Conservation (phyloP, 345 rosid species). For the Citropsis articulata region DNA sequence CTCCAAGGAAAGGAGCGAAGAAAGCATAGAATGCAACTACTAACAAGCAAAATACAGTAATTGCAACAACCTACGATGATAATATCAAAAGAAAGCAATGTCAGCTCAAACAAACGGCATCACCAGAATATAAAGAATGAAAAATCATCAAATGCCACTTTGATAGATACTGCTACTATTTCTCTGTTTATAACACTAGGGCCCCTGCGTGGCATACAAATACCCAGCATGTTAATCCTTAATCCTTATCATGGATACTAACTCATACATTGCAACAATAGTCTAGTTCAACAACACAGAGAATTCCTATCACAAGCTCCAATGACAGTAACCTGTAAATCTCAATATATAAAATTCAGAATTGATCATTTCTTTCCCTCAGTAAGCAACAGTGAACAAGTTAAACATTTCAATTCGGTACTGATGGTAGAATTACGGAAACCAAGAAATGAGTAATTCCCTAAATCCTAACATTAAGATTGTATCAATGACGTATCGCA, state of each 20-base stretch:
- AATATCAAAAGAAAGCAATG: not conserved
- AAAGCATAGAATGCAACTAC: conserved; percentile 93
- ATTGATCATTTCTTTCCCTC: not conserved
- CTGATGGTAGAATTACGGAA: not conserved
- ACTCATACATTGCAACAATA: not conserved
- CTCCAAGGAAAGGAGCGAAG: conserved; percentile 93
- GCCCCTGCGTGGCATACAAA: not conserved
- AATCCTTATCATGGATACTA: not conserved
- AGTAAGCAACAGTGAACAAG: not conserved
- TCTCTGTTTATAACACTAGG: not conserved
- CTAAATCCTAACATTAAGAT: not conserved
- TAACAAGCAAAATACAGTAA: conserved; percentile 90
- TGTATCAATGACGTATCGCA: too few relatives aligned
- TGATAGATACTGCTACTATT: not conserved
- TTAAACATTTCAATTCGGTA: not conserved
- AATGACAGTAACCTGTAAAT: not conserved
- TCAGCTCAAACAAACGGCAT: not conserved
- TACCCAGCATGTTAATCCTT: not conserved
- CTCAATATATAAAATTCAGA: not conserved
- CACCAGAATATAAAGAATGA: not conserved
- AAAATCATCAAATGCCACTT: not conserved
- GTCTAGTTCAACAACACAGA: not conserved
- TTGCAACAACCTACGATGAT: conserved; percentile 76
- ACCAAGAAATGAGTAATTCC: not conserved
- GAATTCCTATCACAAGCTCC: not conserved